These are phyloP conservation scores for Colletotrichum aenigma DNA, from an alignment of 2,329 filamentous ascomycete genomes.

Conservation along the genomic window DNA sequence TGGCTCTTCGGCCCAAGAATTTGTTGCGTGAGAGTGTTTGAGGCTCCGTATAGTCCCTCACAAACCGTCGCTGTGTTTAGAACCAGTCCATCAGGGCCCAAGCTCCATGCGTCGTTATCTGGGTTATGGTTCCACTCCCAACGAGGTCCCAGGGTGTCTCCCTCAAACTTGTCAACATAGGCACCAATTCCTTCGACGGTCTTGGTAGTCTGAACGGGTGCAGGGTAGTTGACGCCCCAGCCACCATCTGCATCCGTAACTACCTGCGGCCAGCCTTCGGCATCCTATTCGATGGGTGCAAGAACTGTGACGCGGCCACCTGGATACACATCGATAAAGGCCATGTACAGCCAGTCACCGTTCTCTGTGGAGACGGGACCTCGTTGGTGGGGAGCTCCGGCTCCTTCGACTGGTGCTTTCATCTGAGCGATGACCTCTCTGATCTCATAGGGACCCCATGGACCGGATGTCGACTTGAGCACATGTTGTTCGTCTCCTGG, in stretches of 20 bases:
- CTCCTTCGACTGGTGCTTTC: slow-evolving; percentile 41
- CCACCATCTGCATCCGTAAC: slow-evolving; percentile 34
- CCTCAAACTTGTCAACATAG: slow-evolving; percentile 24
- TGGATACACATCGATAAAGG: slow-evolving; percentile 58
- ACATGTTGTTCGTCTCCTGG: slow-evolving; percentile 51
- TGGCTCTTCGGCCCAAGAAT: neutral
- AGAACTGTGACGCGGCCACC: slow-evolving; percentile 58
- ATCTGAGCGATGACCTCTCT: slow-evolving; percentile 44
- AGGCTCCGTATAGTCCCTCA: slow-evolving; percentile 45
- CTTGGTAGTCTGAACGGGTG: slow-evolving; percentile 40
- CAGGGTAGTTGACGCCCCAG: slow-evolving; percentile 47
- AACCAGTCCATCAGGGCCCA: slow-evolving; percentile 38
- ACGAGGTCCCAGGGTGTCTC: slow-evolving; percentile 39
- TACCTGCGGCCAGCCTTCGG: slow-evolving; percentile 50
- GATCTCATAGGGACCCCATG: slow-evolving; percentile 54
- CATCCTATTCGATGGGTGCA: slow-evolving; percentile 52
- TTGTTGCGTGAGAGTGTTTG: slow-evolving; percentile 35
- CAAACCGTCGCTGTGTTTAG: slow-evolving; percentile 54
- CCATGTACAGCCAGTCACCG: slow-evolving; percentile 62
- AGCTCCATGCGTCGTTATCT: slow-evolving; percentile 33
- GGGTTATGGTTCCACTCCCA: slow-evolving; percentile 69
- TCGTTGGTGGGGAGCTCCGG: slow-evolving; percentile 56
- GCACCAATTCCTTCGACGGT: neutral
- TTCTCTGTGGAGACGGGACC: slow-evolving; percentile 54
- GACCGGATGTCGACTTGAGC: slow-evolving; percentile 45